Base-by-base conservation (phyloP, 1,284 basidiomycete species). In the Vanrija sp. region DNA sequence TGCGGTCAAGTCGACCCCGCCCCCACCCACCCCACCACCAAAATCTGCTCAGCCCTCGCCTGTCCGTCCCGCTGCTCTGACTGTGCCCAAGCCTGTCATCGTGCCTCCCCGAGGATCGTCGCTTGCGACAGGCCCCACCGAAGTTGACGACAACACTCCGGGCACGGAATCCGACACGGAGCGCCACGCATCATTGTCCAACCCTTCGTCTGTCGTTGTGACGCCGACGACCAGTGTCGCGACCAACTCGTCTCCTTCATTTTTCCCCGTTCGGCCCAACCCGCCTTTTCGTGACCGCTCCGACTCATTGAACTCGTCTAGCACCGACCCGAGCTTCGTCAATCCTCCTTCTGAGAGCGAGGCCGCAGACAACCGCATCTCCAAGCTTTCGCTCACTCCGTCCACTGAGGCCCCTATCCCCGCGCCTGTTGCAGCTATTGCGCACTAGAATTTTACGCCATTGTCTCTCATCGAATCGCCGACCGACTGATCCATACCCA, bases 151-250 rank as follows among this genome's bases (percentile, higher is more conserved):
- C 19, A 8, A 7, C 7, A 42, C 40, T 34, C 34, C 34, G 9
- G 34, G 34, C 34, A 34, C 34, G 5, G 34, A 34, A 5, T 34
- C 34, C 12, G 34, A 34, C 9, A 12, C 12, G 1, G 34, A 34
- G 14, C 34, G 34, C 12, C 49, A 3, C 55, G 55, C 10, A 50
- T 61, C 26, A 52, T 57, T 38, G 55, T 61, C n/a, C 4, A 57
- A 58, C 53, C 55, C 59, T 1, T 57, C 55, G 6, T 57, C 55
- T 3, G 59, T 55, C 6, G 51, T 61, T 15, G 55, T 61, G 19
- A 61, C 59, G 10, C 59, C 59, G 4, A 61, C 59, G 25, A 57
- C 56, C 38, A 53, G 51, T 38, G 51, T 50, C 46, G 55, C 55
- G 19, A 49, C 50, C 43, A 61, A 45, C 21, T 51, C 50, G 29